Evolutionary conservation across 129 eudicot species (phyloP), one percentile per base, ranked within the genome.

Genomic region (Ambrosia trifida): DNA sequence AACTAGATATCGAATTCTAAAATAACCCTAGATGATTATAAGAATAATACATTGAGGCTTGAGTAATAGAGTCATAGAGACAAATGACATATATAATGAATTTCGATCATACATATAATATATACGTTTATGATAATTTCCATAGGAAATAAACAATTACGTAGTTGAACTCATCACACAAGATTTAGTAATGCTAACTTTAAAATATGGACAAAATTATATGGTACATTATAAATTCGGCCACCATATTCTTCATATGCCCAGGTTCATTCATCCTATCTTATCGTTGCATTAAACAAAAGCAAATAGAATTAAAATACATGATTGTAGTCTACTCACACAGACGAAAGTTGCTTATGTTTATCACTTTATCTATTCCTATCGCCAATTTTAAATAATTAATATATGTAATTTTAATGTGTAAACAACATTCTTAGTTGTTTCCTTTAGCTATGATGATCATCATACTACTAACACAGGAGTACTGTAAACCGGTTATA

Each of bases 251-350:
- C 56, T 40, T 51, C 16, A 53, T 24, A 24, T 65, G 79, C 54
- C 79, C 38, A 75, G 67, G 67, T 75, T 75, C 79, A 54, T 67
- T 54, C 68, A 56, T 75, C 33, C 66, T 12, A 62, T 18, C 45
- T 24, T 49, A 75, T 54, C 65, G 16, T 54, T 41, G 35, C 40
- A 44, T 61, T 43, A 66, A 66, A 76, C 28, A 76, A 67, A 76
- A 57, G 31, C 80, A 66, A 66, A 14, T 40, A 12, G 72, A 51
- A 44, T 12, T 43, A 75, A 65, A 40, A 52, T 40, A 53, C 66
- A 5, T 32, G 52, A 7, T 40, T 40, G 9, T 40, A 40, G 6
- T 40, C 7, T 40, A 40, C 44, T 40, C 44, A 40, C 44, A 40
- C 44, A 6, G 7, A 10, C 11, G 44, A 6, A 49, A 50, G 28